Evolutionary conservation across 306 rosid species (phyloP).

Genomic region (Abrus precatorius): DNA sequence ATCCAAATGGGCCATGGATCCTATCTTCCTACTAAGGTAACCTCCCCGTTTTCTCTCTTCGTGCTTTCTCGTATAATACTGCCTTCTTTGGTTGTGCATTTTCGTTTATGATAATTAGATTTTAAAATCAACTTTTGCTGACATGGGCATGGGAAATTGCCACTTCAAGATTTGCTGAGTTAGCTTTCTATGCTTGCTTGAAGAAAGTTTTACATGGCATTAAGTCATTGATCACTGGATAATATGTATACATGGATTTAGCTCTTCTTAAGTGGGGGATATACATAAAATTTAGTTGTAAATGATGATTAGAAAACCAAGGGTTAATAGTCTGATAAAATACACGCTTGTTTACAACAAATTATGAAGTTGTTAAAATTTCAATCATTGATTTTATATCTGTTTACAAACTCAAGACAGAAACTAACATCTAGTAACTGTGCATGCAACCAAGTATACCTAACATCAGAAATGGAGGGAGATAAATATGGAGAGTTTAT

Average conservation of each 20-base stretch:
- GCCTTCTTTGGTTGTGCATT: not conserved
- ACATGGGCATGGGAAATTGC: not conserved
- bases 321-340: too few species aligned
- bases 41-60: not conserved
- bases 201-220: not conserved
- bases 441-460: constrained; percentile 1
- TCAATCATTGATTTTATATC: too few species aligned
- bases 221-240: not conserved
- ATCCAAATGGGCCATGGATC: constrained; percentile 89
- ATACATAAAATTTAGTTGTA: too few species aligned
- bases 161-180: not conserved
- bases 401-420: not conserved
- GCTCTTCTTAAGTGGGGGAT: too few species aligned
- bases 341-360: too few species aligned
- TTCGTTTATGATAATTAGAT: not conserved
- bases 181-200: not conserved
- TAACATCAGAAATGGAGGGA: not conserved
- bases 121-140: not conserved
- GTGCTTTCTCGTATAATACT: not conserved
- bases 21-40: constrained; percentile 74
- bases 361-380: too few species aligned
- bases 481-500: not conserved
- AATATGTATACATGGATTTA: too few species aligned
- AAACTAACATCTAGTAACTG: not conserved
- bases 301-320: too few species aligned